Evolutionary conservation across 2,329 filamentous ascomycete genomes (phyloP).

Genomic region (Alternaria burnsii): DNA sequence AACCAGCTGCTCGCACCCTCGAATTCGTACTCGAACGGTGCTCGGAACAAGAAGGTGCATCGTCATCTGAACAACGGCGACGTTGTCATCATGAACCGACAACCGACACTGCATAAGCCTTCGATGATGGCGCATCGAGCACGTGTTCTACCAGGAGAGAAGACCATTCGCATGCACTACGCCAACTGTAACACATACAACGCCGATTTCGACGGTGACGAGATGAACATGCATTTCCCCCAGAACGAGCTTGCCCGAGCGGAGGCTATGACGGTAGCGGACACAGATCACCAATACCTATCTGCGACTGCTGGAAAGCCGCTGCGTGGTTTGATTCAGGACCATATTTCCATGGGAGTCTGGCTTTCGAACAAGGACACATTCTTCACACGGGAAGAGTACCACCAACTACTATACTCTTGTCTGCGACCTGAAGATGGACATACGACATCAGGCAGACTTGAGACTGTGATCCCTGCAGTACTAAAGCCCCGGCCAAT

Average conservation of each 20-base stretch:
- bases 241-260: conserved; percentile 95
- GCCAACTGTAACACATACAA: conserved; percentile 99
- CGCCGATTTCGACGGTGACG: conserved; percentile 98
- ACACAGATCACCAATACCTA: conserved; percentile 97
- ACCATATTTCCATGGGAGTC: conserved; percentile 95
- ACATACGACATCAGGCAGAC: conserved; percentile 82
- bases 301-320: conserved; percentile 94
- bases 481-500: conserved; percentile 80
- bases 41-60: conserved; percentile 94
- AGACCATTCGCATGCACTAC: conserved; percentile 99
- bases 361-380: conserved; percentile 90
- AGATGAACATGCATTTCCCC: conserved; percentile 99
- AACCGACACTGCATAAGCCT: conserved; percentile 96
- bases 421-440: conserved; percentile 89
- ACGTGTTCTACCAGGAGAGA: conserved; percentile 89
- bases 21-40: conserved; percentile 74
- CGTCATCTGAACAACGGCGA: conserved; percentile 96
- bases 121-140: conserved; percentile 99
- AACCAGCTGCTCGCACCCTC: conserved; percentile 92
- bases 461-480: conserved; percentile 81
- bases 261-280: conserved; percentile 90
- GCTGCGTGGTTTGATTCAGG: conserved; percentile 93
- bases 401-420: conserved; percentile 92
- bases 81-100: conserved; percentile 97
- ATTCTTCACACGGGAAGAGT: conserved; percentile 86